These are phyloP conservation scores for Dactylellina haptotyla DNA, from an alignment of 2,329 filamentous ascomycete species.

Conservation along the genomic window DNA sequence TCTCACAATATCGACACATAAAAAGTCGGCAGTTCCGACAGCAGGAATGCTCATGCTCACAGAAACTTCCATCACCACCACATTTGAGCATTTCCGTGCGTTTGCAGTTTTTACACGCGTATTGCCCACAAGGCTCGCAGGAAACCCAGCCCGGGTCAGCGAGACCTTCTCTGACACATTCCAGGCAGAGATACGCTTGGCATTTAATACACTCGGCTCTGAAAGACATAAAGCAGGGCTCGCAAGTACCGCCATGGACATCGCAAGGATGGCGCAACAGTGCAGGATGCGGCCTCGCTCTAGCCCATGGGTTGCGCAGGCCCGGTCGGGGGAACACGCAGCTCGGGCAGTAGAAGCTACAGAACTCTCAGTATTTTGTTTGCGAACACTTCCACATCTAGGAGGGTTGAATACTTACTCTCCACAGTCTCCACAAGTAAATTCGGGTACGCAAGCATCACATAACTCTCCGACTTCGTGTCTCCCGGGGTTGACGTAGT, in stretches of 20 bases:
- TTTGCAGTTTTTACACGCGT: conserved; percentile 11
- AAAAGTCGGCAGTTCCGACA: conserved; percentile 22
- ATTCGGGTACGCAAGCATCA: conserved; percentile 37
- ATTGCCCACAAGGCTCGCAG: conserved; percentile 7
- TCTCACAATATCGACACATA: conserved; percentile 27
- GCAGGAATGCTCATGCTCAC: conserved; percentile 7
- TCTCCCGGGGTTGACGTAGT: too few species aligned
- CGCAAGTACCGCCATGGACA: conserved; percentile 40
- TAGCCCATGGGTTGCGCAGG: conserved; percentile 33
- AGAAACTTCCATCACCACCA: not conserved
- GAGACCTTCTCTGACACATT: conserved; percentile 32
- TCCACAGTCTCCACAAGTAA: conserved; percentile 45
- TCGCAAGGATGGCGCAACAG: conserved; percentile 21
- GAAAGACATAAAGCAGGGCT: conserved; percentile 18
- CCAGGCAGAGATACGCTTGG: conserved; percentile 21
- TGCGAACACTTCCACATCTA: too few species aligned
- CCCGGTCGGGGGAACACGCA: not conserved
- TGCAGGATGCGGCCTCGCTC: not conserved
- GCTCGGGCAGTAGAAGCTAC: conserved; percentile 41
- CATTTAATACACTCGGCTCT: conserved; percentile 17
- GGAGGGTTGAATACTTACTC: conserved; percentile 22
- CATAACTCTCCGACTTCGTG: conserved; percentile 25
- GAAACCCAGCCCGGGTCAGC: not conserved
- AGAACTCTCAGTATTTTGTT: not conserved
- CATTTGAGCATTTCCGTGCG: conserved; percentile 5